phyloP scores from a whole-genome alignment of 768 basidiomycete species.

The Leccinum pellstonianum region DNA sequence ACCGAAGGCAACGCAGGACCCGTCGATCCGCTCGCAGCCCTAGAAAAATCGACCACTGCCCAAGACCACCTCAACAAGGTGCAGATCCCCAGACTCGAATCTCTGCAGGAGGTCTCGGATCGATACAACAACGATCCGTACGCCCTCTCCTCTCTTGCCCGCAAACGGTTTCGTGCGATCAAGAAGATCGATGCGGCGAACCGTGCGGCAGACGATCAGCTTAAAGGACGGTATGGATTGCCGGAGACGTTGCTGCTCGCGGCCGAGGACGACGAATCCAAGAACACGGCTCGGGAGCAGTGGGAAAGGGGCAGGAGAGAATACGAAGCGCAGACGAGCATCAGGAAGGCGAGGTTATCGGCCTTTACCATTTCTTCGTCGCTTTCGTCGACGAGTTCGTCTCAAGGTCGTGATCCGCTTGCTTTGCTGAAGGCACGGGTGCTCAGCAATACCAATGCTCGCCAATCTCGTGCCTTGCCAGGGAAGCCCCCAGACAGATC shows the following conservation, averaged over 20 bases:
- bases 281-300: conserved; percentile 58
- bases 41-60: conserved; percentile 86
- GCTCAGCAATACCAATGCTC: conserved; percentile 61
- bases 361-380: conserved; percentile 28
- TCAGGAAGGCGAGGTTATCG: conserved; percentile 48
- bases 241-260: conserved; percentile 65
- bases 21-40: conserved; percentile 80
- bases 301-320: conserved; percentile 58
- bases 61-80: conserved; percentile 71
- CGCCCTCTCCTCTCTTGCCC: conserved; percentile 64
- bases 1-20: conserved; percentile 62
- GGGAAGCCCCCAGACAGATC: conserved; percentile 23
- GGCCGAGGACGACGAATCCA: conserved; percentile 60
- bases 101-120: conserved; percentile 73
- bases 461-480: conserved; percentile 29
- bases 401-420: conserved; percentile 33
- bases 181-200: conserved; percentile 79
- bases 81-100: conserved; percentile 77
- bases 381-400: conserved; percentile 17
- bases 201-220: conserved; percentile 61
- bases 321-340: conserved; percentile 41
- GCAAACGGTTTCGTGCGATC: conserved; percentile 81
- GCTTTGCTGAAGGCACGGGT: conserved; percentile 53
- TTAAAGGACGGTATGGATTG: conserved; percentile 77
- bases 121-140: conserved; percentile 88